Base-by-base conservation (phyloP, 2,329 filamentous ascomycete species). In the Alternaria dauci region DNA sequence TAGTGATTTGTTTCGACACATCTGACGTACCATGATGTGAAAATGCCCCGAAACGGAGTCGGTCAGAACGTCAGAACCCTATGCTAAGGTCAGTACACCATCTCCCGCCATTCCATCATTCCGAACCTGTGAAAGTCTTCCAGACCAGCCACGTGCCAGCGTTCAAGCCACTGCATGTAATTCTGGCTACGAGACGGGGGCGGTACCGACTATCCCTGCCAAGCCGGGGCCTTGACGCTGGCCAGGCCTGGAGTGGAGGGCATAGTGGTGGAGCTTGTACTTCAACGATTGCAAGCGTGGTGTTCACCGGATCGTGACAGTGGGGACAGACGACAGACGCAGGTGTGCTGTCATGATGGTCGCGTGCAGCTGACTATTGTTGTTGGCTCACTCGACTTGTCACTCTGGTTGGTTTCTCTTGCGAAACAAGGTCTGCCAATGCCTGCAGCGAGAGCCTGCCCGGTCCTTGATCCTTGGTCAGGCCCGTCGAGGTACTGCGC, bases 1-100 rank as follows among this genome's bases (percentile, higher is more conserved):
- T 58, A 46, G 55, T 20, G 55, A 42, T 25, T 8, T 36, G 48
- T 58, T 58, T 58, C 48, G 48, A 58, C 55, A 58, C 55, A 58
- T 58, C 55, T 53, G 55, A 58, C 55, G 55, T 58, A 58, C 55
- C 55, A 58, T 30, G 25, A 44, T 58, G 30, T 58, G 55, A 34
- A 58, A 58, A 50, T 38, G 55, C 47, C 14, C 32, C 41, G 55
- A 53, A 32, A 58, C 32, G 23, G 32, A 58, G 48, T 30, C 47
- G 20, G 8, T 50, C 18, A 16, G 39, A 43, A 53, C 51, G 8
- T 50, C 18, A 16, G 39, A 43, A 53, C 51, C 36, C 38, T 32
- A 38, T 32, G 51, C 55, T 52, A 43, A 36, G 30, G n/a, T 46
- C n/a, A 20, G 26, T 55, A 42, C 32, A 38, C 32, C 46, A 34